phyloP scores from a whole-genome alignment of 306 rosid genomes.

The Vachellia pachyceras region DNA sequence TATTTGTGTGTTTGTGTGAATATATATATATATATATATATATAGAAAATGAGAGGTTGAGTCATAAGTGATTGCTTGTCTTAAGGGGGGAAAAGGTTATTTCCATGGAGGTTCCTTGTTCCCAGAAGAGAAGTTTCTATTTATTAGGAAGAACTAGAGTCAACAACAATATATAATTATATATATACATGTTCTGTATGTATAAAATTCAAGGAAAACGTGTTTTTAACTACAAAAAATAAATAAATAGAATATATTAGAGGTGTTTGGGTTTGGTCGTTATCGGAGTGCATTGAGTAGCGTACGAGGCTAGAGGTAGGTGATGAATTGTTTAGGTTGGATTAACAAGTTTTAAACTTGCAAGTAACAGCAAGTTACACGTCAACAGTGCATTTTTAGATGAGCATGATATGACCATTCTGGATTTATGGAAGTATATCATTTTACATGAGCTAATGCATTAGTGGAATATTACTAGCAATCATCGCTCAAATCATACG shows the following conservation, averaged over 20 bases:
- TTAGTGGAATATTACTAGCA: no score
- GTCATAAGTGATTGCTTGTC: conserved; percentile 13
- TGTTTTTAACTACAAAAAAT: no score
- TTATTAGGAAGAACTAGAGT: background rate
- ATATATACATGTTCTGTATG: no score
- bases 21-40: background rate
- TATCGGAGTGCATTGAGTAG: background rate
- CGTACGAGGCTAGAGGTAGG: background rate
- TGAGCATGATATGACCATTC: no score
- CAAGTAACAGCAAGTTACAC: no score
- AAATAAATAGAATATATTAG: background rate
- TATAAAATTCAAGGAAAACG: background rate
- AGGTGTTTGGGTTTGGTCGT: background rate
- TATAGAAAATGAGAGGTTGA: background rate
- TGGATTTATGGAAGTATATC: no score
- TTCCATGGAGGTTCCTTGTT: conserved; percentile 40
- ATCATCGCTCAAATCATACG: no score
- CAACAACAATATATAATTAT: background rate
- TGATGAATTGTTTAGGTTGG: background rate
- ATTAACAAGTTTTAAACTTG: background rate
- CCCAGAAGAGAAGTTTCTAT: conserved; percentile 7
- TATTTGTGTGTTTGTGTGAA: no score
- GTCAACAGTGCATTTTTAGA: no score
- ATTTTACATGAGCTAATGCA: no score
- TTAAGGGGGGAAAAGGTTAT: background rate